phyloP scores from a whole-genome alignment of 108 stramenopile genomes.

The Stephanodiscus minutulus region DNA sequence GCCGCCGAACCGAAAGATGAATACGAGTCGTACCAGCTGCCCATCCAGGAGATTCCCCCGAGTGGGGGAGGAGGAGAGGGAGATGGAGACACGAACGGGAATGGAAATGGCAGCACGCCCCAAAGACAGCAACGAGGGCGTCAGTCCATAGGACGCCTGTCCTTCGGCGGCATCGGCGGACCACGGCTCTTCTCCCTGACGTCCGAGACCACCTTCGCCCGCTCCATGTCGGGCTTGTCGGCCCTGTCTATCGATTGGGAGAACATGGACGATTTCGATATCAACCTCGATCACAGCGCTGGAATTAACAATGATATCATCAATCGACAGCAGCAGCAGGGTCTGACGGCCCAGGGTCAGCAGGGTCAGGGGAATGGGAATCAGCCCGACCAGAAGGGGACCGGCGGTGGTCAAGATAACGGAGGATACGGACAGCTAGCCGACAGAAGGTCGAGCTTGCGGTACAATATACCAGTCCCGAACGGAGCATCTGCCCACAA shows the following conservation, averaged over 20 bases:
- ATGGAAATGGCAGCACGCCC: conserved; percentile 5
- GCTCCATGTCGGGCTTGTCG: conserved; percentile 88
- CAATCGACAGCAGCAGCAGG: conserved; percentile 27
- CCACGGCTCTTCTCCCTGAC: conserved; percentile 49
- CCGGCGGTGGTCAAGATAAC: not conserved
- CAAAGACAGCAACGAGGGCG: conserved; percentile 6
- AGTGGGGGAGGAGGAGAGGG: conserved; percentile 1
- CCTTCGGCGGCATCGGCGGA: conserved; percentile 37
- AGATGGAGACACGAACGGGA: not conserved
- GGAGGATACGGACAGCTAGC: not conserved
- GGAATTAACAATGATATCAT: conserved; percentile 80
- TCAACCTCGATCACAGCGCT: conserved; percentile 86
- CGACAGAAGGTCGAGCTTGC: conserved; percentile 1
- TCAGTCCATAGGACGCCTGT: conserved; percentile 34
- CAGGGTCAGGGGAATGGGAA: not conserved
- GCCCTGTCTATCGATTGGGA: conserved; percentile 90
- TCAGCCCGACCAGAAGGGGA: not conserved
- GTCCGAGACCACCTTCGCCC: conserved; percentile 72
- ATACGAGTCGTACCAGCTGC: conserved; percentile 24
- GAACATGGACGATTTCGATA: conserved; percentile 91
- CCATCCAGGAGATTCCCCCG: conserved; percentile 22
- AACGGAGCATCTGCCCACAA: not conserved
- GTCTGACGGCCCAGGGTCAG: not conserved
- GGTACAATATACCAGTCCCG: not conserved
- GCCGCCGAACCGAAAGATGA: not conserved